phyloP scores from a whole-genome alignment of 2,329 filamentous ascomycete genomes.

The Paracoccidioides lutzii region DNA sequence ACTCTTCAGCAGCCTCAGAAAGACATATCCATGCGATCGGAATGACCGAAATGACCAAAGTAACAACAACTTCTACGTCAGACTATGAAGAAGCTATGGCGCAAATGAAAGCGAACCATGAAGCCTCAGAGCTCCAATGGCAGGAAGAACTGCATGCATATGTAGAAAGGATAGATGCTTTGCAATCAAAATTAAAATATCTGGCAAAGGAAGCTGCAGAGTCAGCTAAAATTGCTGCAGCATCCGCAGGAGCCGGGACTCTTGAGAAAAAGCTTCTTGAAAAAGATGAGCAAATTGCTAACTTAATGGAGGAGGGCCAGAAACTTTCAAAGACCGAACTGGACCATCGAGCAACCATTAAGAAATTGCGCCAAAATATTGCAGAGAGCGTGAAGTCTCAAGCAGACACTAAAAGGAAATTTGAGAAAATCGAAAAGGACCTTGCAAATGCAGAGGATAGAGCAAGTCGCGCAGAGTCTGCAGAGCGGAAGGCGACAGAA shows the following conservation, averaged over 20 bases:
- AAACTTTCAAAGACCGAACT: slow-evolving; percentile 77
- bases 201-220: slow-evolving; percentile 68
- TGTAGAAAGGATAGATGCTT: slow-evolving; percentile 77
- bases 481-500: slow-evolving; percentile 44
- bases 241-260: slow-evolving; percentile 51
- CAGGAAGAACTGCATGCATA: slow-evolving; percentile 75
- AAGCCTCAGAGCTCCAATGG: slow-evolving; percentile 44
- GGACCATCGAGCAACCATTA: slow-evolving; percentile 69
- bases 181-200: slow-evolving; percentile 84
- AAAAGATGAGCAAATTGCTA: slow-evolving; percentile 79
- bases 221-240: slow-evolving; percentile 55
- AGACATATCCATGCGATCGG: slow-evolving; percentile 11
- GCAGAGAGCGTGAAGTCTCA: slow-evolving; percentile 41
- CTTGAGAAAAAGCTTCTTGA: slow-evolving; percentile 69
- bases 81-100: slow-evolving; percentile 35
- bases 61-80: slow-evolving; percentile 9
- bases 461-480: slow-evolving; percentile 46
- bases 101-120: slow-evolving; percentile 38
- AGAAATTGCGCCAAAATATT: slow-evolving; percentile 52
- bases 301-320: slow-evolving; percentile 84
- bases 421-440: slow-evolving; percentile 48
- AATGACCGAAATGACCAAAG: slow-evolving; percentile 8
- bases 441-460: slow-evolving; percentile 38
- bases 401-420: slow-evolving; percentile 40
- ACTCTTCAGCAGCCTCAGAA: slow-evolving; percentile 4